Conservation (phyloP, 768 basidiomycete species). For the Calocybe gangraenosa region DNA sequence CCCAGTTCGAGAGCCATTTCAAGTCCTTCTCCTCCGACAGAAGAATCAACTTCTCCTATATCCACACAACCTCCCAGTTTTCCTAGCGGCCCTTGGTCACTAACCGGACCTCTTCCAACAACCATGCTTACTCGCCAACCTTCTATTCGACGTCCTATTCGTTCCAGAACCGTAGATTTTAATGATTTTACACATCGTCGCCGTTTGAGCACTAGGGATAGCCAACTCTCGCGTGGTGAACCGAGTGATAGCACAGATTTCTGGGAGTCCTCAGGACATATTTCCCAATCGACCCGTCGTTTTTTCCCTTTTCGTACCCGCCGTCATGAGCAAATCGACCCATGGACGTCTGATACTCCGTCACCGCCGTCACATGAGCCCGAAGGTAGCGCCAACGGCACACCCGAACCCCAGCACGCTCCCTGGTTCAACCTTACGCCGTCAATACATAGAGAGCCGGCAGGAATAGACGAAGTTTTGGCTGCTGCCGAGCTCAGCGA, state of each 20-base stretch:
- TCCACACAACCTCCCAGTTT: constrained; percentile 21
- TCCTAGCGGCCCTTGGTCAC: constrained; percentile 30
- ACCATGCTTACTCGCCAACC: constrained; percentile 48
- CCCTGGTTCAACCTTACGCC: constrained; percentile 25
- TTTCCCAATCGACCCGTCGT: constrained; percentile 43
- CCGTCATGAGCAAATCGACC: constrained; percentile 31
- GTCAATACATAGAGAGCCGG: constrained; percentile 12
- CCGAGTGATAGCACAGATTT: constrained; percentile 24
- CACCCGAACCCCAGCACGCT: constrained; percentile 17
- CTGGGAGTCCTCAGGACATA: constrained; percentile 19
- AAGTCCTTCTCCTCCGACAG: constrained; percentile 32
- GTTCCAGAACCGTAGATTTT: constrained; percentile 60
- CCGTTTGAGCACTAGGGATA: constrained; percentile 45
- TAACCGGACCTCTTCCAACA: constrained; percentile 19
- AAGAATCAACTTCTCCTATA: constrained; percentile 23
- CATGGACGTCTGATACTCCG: constrained; percentile 22
- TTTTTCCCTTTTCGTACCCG: constrained; percentile 52
- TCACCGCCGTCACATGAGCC: constrained; percentile 4
- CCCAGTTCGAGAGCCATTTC: constrained; percentile 17
- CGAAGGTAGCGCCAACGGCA: constrained; percentile 8
- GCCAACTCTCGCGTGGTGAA: constrained; percentile 23
- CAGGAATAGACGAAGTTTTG: constrained; percentile 12
- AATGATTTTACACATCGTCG: constrained; percentile 68
- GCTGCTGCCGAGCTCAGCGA: constrained; percentile 29
- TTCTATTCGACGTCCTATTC: constrained; percentile 55